Percentiles rank a stretch among this genome's conserved stretches.
Conservation (phyloP, 352 stramenopile genomes). For the Phytophthora pistaciae region DNA sequence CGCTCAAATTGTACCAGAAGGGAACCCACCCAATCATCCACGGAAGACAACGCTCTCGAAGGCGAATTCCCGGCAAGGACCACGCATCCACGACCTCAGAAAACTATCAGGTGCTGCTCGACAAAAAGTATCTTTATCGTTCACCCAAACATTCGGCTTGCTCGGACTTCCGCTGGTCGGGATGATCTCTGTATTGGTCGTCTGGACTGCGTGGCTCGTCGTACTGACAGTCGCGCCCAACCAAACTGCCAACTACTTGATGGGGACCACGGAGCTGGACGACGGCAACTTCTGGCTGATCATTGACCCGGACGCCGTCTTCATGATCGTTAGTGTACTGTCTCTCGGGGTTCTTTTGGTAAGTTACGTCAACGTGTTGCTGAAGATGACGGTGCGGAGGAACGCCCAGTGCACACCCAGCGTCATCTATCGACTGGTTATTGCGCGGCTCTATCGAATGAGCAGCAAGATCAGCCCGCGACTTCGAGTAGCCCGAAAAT, state of each 20-base stretch:
- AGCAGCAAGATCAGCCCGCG: background rate
- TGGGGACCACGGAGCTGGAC: conserved; percentile 50
- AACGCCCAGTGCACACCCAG: conserved; percentile 5
- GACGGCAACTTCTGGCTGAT: conserved; percentile 54
- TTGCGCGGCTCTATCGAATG: conserved; percentile 1
- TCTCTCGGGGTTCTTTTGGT: conserved; percentile 21
- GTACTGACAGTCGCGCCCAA: conserved; percentile 41
- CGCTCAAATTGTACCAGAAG: background rate
- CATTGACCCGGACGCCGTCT: conserved; percentile 8
- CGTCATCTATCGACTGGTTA: background rate
- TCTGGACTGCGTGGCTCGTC: conserved; percentile 41
- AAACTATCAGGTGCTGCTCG: background rate
- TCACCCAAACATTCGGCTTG: conserved; percentile 24
- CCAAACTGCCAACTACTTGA: conserved; percentile 46
- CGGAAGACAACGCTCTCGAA: background rate
- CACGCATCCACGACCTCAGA: background rate
- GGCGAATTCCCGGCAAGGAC: background rate
- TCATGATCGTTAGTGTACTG: conserved; percentile 19
- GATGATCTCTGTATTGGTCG: conserved; percentile 21
- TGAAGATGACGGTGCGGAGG: conserved; percentile 31
- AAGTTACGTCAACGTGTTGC: conserved; percentile 22
- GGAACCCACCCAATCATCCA: background rate
- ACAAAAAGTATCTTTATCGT: conserved; percentile 8
- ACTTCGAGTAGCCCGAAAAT: background rate
- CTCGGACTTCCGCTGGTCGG: conserved; percentile 25